A percentile compares a stretch with the other conserved stretches of the same genome.
These are phyloP conservation scores for Euptelea pleiosperma DNA, from an alignment of 164 flowering plant genomes.

Conservation along the genomic window DNA sequence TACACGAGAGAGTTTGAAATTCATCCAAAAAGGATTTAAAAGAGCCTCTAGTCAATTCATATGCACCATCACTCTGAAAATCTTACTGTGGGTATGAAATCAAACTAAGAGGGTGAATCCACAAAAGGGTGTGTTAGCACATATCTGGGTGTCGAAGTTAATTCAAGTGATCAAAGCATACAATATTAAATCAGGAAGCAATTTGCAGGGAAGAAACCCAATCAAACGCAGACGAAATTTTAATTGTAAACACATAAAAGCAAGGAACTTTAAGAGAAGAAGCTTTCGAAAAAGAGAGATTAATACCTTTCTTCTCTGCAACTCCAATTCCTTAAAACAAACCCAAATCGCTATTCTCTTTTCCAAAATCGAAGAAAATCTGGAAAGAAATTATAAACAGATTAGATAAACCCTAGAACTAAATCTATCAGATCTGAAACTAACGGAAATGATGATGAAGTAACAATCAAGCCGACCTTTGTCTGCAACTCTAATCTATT, in stretches of 20 bases:
- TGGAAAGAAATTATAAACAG: not conserved
- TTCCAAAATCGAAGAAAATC: constrained; percentile 2
- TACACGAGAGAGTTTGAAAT: too few species aligned
- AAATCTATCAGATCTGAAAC: not conserved
- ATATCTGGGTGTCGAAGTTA: too few species aligned
- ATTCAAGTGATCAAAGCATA: not conserved
- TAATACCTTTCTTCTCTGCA: constrained; percentile 7
- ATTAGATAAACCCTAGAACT: not conserved
- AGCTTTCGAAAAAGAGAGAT: not conserved
- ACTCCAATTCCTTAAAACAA: not conserved
- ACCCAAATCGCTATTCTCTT: not conserved
- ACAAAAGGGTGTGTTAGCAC: too few species aligned
- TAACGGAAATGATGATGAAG: not conserved
- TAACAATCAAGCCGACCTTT: not conserved
- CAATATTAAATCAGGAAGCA: not conserved
- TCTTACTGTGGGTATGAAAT: too few species aligned
- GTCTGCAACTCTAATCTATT: not conserved
- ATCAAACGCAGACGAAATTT: constrained; percentile 1
- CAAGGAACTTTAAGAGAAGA: not conserved
- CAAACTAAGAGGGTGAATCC: too few species aligned
- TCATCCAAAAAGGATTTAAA: too few species aligned
- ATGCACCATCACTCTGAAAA: too few species aligned
- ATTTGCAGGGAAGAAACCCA: not conserved
- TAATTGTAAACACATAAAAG: too few species aligned
- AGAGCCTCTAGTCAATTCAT: too few species aligned